Evolutionary conservation across 148 eudicot species (phyloP), one percentile per base, ranked within the genome.

Genomic region (Vaccinium myrtillus): DNA sequence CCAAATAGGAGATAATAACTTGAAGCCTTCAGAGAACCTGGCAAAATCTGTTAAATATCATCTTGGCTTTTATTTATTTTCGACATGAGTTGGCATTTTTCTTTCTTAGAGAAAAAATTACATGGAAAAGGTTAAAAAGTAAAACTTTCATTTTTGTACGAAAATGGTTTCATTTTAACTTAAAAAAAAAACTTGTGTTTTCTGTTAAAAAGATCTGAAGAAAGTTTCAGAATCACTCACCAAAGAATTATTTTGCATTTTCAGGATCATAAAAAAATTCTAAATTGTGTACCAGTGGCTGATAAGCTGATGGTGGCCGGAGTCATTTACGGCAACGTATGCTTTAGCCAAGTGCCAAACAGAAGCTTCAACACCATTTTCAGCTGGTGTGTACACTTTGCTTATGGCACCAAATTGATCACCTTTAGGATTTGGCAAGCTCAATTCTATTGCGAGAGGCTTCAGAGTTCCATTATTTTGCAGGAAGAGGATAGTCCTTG

Each of bases 291-390:
- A 91, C 93, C 90, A 91, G 71, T 90, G 92, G 80, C 83, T 82
- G 46, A 90, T 80, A n/a, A 91, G 88, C 39, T 91, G 90, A 87
- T 90, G 93, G 77, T 83, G 78, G 55, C 91, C 90, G 4, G 93
- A 82, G 63, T 91, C 93, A 75, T 84, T 88, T 8, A 84, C 90
- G 19, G 87, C 88, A n/a, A 81, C 92, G 65, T 90, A 85, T 69
- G 90, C 83, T 77, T 90, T 90, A 59, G 90, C 91, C 77, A 90
- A 77, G 69, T 90, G 87, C 93, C 93, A 91, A 32, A 91, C 39
- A 19, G 88, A 67, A 4, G 76, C 89, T 16, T 89, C 87, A 21
- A 82, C 75, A n/a, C 89, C 90, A 16, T 84, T 25, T 27, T 55
- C 63, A 54, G 89, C 81, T n/a, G 88, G 89, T 54, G 83, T 70